These are phyloP conservation scores for Nicotiana undulata DNA, from an alignment of 257 asterid species.

Conservation along the genomic window DNA sequence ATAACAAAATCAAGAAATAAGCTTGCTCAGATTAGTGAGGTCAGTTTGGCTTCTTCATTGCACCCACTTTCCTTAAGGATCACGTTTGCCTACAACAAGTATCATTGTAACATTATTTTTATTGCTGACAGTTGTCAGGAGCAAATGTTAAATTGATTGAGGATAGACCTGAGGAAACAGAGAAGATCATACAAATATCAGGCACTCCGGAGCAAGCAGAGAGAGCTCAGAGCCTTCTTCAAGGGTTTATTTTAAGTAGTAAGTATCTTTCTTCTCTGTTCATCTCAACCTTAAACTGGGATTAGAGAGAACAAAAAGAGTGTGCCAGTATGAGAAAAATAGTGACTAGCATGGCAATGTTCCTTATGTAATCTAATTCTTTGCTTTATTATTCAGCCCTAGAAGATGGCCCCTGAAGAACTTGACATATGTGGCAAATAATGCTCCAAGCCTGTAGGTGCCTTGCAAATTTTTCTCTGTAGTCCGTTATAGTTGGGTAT, in stretches of 20 bases:
- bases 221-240: slow-evolving; percentile 95
- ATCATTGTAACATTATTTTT: neutral
- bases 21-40: slow-evolving; percentile 83
- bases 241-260: slow-evolving; percentile 94
- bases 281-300: neutral
- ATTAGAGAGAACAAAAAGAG: neutral
- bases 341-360: neutral
- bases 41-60: slow-evolving; percentile 15
- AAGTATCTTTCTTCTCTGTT: slow-evolving; percentile 25
- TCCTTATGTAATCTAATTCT: neutral
- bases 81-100: neutral
- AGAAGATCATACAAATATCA: slow-evolving; percentile 75
- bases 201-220: slow-evolving; percentile 95
- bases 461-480: neutral
- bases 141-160: slow-evolving; percentile 76
- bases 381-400: slow-evolving; percentile 41
- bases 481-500: neutral
- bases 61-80: neutral
- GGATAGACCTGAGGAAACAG: slow-evolving; percentile 52
- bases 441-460: neutral
- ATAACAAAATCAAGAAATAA: slow-evolving; percentile 62
- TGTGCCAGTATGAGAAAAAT: neutral
- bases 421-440: slow-evolving; percentile 1
- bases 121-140: slow-evolving; percentile 63
- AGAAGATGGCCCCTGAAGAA: slow-evolving; percentile 53